Evolutionary conservation across 305 asterid genomes (phyloP), one percentile per base, ranked within the genome.

Genomic region (Plantago rigida): DNA sequence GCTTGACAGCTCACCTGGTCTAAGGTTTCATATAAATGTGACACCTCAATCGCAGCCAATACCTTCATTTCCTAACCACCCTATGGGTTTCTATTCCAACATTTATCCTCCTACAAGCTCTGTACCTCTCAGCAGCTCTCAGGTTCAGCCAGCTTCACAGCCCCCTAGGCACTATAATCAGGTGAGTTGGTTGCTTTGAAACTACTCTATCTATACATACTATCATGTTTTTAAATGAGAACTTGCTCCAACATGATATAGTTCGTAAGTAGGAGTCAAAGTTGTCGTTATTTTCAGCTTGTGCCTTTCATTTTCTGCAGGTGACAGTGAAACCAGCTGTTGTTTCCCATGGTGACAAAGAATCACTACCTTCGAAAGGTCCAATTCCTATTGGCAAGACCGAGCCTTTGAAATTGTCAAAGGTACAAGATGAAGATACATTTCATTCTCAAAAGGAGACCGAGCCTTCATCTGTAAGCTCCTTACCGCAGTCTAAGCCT

Each of bases 241-340:
- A 36, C 39, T 31, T 19, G n/a, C 56, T 1, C 5, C 10, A 15
- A 17, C 31, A 51, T 19, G 54, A 17, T 13, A 51, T 51, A 29
- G 29, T 51, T 51, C 1, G 11, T 5, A 51, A 36, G 44, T 36
- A 36, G 44, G 10, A 36, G 44, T 36, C 44, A 5, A 36, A 36
- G 44, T 36, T 51, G 4, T 10, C 15, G 28, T 0, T 29, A 51
- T 51, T 29, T 51, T 12, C 5, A 12, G 10, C 56, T 8, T 36
- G 11, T 36, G 9, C 44, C 11, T 36, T 36, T 8, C 5, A 53
- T 68, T 74, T 70, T 64, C 65, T 67, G 51, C 86, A 86, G 95
- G 94, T 84, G 59, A 82, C 91, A 9, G 88, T 88, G 76, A 88
- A 79, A 70, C 77, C 87, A 36, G 81, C 84, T 49, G 66, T 64